phyloP scores from a whole-genome alignment of 176 grass and related monocot species.

The Rhipidocladum racemiflorum region DNA sequence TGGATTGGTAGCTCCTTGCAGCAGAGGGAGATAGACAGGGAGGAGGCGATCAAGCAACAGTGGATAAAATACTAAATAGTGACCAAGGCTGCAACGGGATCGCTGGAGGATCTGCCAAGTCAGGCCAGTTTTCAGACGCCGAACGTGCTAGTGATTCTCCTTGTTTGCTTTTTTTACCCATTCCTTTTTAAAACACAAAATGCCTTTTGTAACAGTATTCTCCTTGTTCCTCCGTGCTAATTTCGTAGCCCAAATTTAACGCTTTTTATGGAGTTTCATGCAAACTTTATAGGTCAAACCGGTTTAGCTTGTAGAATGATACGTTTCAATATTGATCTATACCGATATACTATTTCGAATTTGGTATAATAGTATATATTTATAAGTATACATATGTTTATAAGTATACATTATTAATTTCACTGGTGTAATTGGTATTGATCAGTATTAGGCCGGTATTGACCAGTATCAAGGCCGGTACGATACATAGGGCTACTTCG shows the following conservation, averaged over 20 bases:
- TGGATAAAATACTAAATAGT: constrained; percentile 30
- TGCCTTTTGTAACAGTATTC: not conserved
- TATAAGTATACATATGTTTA: too few species aligned
- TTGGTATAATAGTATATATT: too few species aligned
- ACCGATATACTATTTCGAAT: too few species aligned
- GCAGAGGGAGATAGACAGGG: not conserved
- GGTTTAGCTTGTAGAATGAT: too few species aligned
- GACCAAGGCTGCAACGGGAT: constrained; percentile 51
- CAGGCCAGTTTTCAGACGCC: constrained; percentile 43
- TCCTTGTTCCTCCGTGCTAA: constrained; percentile 13
- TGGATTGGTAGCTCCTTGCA: constrained; percentile 37
- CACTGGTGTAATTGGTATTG: too few species aligned
- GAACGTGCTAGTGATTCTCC: constrained; percentile 77
- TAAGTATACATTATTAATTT: too few species aligned
- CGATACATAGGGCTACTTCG: too few species aligned
- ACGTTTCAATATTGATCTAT: too few species aligned
- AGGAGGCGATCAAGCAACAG: not conserved
- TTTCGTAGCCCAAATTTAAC: not conserved
- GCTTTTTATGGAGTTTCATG: not conserved
- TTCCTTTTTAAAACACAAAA: not conserved
- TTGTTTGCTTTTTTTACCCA: constrained; percentile 47
- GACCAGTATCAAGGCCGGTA: too few species aligned
- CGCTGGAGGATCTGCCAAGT: constrained; percentile 61
- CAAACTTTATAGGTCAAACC: too few species aligned
- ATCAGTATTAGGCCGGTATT: too few species aligned